Conservation (phyloP, 768 basidiomycete species). For the Lactarius vividus region DNA sequence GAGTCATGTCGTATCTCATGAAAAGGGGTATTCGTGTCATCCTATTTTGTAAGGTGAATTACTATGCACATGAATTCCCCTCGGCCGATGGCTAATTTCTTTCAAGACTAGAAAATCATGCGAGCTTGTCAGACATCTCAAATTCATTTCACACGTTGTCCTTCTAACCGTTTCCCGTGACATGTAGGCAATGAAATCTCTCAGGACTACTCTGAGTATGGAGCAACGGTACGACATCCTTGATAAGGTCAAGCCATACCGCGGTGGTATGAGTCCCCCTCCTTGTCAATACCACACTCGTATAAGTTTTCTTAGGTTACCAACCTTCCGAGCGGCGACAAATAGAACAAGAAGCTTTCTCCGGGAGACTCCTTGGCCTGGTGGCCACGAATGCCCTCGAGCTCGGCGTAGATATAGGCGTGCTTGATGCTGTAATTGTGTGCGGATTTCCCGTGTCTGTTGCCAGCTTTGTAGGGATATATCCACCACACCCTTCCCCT, state of each 20-base stretch:
- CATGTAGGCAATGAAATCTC: conserved; percentile 70
- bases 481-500: no score
- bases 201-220: conserved; percentile 65
- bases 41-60: conserved; percentile 78
- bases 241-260: conserved; percentile 73
- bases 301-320: conserved; percentile 9
- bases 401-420: conserved; percentile 87
- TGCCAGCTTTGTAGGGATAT: conserved; percentile 68
- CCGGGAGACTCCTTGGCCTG: conserved; percentile 78
- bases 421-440: conserved; percentile 86
- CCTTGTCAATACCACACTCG: neutral
- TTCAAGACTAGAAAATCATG: conserved; percentile 73
- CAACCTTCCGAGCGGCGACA: conserved; percentile 64
- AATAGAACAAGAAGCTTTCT: conserved; percentile 86
- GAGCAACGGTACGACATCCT: conserved; percentile 77
- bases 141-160: neutral
- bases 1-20: conserved; percentile 78
- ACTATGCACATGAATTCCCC: neutral
- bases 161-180: neutral
- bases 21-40: conserved; percentile 76
- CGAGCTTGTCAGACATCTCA: conserved; percentile 56
- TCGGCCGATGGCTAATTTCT: neutral
- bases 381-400: conserved; percentile 90
- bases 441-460: conserved; percentile 79
- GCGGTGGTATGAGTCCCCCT: conserved; percentile 57